Percentiles rank a stretch among this genome's conserved stretches.
phyloP scores from a whole-genome alignment of 495 filamentous ascomycete genomes.

The Aspergillus coremiiformis region DNA sequence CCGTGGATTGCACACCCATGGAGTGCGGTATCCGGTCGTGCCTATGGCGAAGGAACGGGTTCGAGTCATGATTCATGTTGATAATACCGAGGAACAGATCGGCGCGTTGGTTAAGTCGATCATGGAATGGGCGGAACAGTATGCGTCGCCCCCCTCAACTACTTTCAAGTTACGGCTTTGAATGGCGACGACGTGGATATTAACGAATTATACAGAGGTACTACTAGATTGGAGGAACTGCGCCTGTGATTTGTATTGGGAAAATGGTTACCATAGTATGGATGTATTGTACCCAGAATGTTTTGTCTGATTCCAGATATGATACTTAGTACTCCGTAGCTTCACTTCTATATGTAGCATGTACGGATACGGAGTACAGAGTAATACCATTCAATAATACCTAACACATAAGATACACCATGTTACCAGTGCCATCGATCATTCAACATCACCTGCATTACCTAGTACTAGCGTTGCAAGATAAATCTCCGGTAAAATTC shows the following conservation, averaged over 20 bases:
- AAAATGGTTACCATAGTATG: too few relatives aligned
- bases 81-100: background rate
- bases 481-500: too few relatives aligned
- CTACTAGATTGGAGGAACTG: background rate
- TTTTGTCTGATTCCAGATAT: too few relatives aligned
- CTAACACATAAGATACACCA: too few relatives aligned
- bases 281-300: too few relatives aligned
- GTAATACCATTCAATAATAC: too few relatives aligned
- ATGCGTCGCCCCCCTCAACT: background rate
- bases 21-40: background rate
- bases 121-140: conserved; percentile 1
- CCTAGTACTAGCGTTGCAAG: too few relatives aligned
- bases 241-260: background rate
- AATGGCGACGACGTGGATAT: background rate
- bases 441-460: too few relatives aligned
- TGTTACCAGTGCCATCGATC: too few relatives aligned
- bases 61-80: background rate
- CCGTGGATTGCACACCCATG: background rate
- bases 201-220: background rate
- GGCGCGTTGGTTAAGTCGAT: background rate
- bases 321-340: too few relatives aligned
- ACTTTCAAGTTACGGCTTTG: background rate
- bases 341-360: too few relatives aligned
- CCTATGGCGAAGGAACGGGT: background rate
- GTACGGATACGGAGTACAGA: too few relatives aligned